These are phyloP conservation scores for Ophiostoma australiae DNA, from an alignment of 2,329 filamentous ascomycete species.

Conservation along the genomic window DNA sequence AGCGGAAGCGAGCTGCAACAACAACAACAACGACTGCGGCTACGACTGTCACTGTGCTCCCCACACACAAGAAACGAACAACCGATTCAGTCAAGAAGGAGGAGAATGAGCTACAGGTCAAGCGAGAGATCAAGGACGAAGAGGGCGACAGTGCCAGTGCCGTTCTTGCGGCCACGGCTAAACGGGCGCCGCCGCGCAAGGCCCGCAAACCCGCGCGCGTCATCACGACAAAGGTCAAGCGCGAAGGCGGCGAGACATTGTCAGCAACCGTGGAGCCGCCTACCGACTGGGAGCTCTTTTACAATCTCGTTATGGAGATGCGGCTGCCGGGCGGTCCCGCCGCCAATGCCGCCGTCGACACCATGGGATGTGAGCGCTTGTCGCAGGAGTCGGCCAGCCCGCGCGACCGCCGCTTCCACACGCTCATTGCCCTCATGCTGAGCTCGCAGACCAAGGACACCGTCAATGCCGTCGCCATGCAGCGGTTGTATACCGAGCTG, in stretches of 20 bases:
- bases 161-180: slow-evolving; percentile 9
- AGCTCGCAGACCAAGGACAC: slow-evolving; percentile 92
- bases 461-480: slow-evolving; percentile 79
- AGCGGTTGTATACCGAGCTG: slow-evolving; percentile 69
- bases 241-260: background rate
- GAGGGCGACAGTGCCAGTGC: slow-evolving; percentile 8
- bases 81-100: slow-evolving; percentile 26
- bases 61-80: slow-evolving; percentile 22
- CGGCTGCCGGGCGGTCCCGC: slow-evolving; percentile 51
- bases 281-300: slow-evolving; percentile 78
- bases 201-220: slow-evolving; percentile 31
- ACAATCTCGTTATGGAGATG: slow-evolving; percentile 73
- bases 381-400: slow-evolving; percentile 50
- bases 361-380: slow-evolving; percentile 87
- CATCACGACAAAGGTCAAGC: slow-evolving; percentile 19
- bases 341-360: slow-evolving; percentile 82
- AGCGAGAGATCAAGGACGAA: slow-evolving; percentile 24
- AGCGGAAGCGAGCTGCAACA: slow-evolving; percentile 33
- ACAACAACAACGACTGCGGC: slow-evolving; percentile 31
- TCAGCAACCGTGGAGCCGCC: slow-evolving; percentile 64
- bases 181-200: slow-evolving; percentile 39
- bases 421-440: slow-evolving; percentile 81
- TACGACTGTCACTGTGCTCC: slow-evolving; percentile 32
- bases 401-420: slow-evolving; percentile 71
- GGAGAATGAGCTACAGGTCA: slow-evolving; percentile 29